Evolutionary conservation across 768 basidiomycete species (phyloP), one percentile per base, ranked within the genome.

Genomic region (Kwoniella europaea): DNA sequence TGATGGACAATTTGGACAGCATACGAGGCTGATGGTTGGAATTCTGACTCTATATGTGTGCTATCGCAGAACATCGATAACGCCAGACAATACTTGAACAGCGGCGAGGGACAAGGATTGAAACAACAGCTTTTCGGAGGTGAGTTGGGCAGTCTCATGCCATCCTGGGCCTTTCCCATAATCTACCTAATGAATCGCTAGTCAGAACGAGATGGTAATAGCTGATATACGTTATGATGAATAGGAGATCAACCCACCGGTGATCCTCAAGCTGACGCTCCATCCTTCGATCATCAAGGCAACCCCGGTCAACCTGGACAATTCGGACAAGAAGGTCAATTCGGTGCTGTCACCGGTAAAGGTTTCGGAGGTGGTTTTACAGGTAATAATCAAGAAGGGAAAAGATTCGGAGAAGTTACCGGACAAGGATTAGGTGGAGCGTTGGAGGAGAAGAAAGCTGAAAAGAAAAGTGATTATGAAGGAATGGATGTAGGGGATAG

Each of bases 71-170:
- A 62, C 24, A 68, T 77, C 54, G 63, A 75, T 55, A 69, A 73
- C 64, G 76, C 76, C 12, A 77, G 73, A 58, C 65, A 72, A 20
- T 77, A 64, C 68, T 62, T 77, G 52, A 68, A 62, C 42, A 74
- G 67, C 22, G 68, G 75, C 13, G 65, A 77, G 41, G 76, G 76
- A 12, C 43, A 77, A 66, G 70, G 71, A 52, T 46, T 72, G 55
- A 65, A 68, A 53, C 35, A 67, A 16, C 59, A 67, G 35, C 55
- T 77, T 7, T 60, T 70, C 44, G 50, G 57, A 53, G 56, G 71
- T 77, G 52, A 65, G 74, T 73, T 18, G 12, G 46, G 5, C 18
- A 15, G 13, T 50, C 46, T 15, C 56, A 35, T 35, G 35, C 7
- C 35, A 35, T 35, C 35, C 35, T 35, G 35, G 29, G 35, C 35